Evolutionary conservation across 2,329 filamentous ascomycete genomes (phyloP).

Genomic region (Botrytis fragariae): DNA sequence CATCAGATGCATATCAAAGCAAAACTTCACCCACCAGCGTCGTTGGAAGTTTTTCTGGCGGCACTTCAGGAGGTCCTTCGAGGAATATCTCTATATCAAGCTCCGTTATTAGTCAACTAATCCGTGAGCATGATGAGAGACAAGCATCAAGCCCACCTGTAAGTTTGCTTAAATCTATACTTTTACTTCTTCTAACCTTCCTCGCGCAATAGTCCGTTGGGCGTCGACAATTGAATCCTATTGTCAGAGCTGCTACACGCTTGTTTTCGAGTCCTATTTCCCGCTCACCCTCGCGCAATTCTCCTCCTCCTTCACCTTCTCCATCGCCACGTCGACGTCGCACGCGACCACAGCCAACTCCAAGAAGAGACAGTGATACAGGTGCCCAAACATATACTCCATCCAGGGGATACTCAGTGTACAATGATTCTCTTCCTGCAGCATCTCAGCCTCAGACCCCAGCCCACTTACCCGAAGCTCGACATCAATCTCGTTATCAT

Average conservation of each 20-base stretch:
- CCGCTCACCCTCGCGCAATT: slow-evolving; percentile 26
- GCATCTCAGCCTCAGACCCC: slow-evolving; percentile 51
- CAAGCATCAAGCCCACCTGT: slow-evolving; percentile 11
- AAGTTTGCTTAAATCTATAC: not conserved
- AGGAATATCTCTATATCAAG: slow-evolving; percentile 4
- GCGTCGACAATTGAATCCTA: slow-evolving; percentile 10
- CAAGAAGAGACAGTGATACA: slow-evolving; percentile 6
- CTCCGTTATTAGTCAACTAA: slow-evolving; percentile 6
- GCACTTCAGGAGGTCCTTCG: slow-evolving; percentile 8
- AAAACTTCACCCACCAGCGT: slow-evolving; percentile 20
- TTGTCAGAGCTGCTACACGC: slow-evolving; percentile 22
- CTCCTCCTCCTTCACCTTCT: slow-evolving; percentile 23
- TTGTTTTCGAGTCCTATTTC: slow-evolving; percentile 24
- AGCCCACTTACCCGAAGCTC: slow-evolving; percentile 48
- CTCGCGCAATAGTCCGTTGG: slow-evolving; percentile 18
- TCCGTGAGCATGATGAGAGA: not conserved
- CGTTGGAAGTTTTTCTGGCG: slow-evolving; percentile 19
- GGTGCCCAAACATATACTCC: slow-evolving; percentile 28
- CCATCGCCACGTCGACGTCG: slow-evolving; percentile 24
- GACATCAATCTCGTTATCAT: slow-evolving; percentile 46
- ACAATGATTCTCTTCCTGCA: slow-evolving; percentile 47
- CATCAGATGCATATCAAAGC: slow-evolving; percentile 9
- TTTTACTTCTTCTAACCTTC: not conserved
- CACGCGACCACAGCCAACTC: slow-evolving; percentile 9
- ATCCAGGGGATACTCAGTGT: slow-evolving; percentile 41